Evolutionary conservation across 352 stramenopile species (phyloP).

Genomic region (Globisporangium barbulae): DNA sequence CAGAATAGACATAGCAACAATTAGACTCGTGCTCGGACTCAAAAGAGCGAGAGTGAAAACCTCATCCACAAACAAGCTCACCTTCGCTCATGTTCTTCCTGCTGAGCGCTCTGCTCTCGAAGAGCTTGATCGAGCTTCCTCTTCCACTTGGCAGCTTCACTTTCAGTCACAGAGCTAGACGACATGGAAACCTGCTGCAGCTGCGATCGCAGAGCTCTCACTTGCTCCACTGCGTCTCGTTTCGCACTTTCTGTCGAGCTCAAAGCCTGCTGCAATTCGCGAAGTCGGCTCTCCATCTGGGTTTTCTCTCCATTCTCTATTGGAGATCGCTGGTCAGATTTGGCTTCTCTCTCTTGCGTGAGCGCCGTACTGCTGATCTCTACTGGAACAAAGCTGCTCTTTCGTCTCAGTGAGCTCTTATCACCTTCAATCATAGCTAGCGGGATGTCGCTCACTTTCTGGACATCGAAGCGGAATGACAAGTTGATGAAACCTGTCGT

Average conservation of each 20-base stretch:
- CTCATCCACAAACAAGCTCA: constrained; percentile 5
- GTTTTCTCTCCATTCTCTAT: constrained; percentile 11
- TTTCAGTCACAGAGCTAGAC: constrained; percentile 21
- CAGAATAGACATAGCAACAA: not conserved
- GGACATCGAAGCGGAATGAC: constrained; percentile 59
- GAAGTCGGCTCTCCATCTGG: constrained; percentile 19
- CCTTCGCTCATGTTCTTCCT: constrained; percentile 40
- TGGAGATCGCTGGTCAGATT: not conserved
- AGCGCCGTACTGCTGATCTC: not conserved
- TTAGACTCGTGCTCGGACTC: not conserved
- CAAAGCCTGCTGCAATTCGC: constrained; percentile 26
- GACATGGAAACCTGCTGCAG: constrained; percentile 31
- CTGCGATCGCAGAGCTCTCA: constrained; percentile 36
- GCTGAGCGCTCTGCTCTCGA: constrained; percentile 39
- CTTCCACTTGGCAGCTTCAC: constrained; percentile 48
- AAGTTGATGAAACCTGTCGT: constrained; percentile 42
- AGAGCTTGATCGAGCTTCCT: constrained; percentile 46
- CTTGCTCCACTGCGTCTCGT: constrained; percentile 51
- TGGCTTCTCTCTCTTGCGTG: not conserved
- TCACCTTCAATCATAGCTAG: constrained; percentile 5
- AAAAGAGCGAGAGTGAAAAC: constrained; percentile 2
- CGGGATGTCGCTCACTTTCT: constrained; percentile 25
- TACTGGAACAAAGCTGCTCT: constrained; percentile 8
- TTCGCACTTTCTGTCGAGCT: constrained; percentile 31
- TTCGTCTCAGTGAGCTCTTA: not conserved